Evolutionary conservation across 2,329 filamentous ascomycete species (phyloP).

Genomic region (Claviceps sp.): DNA sequence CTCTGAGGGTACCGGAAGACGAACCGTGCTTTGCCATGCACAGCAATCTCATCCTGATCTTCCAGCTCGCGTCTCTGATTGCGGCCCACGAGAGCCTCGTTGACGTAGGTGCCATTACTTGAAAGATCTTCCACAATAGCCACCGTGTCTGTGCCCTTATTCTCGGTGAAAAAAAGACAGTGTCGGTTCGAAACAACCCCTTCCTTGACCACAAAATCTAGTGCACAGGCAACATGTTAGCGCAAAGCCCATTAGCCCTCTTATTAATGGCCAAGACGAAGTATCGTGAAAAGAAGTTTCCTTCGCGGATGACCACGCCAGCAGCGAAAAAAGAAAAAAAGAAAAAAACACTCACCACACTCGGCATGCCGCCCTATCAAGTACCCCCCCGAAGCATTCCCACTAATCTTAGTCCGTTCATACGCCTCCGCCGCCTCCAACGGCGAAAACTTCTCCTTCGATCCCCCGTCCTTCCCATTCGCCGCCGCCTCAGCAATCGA

Average conservation of each 20-base stretch:
- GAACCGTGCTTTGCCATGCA: slow-evolving; percentile 75
- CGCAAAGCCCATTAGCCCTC: background rate
- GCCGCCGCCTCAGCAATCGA: slow-evolving; percentile 20
- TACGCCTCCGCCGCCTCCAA: slow-evolving; percentile 45
- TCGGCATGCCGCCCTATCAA: slow-evolving; percentile 86
- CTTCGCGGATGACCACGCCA: background rate
- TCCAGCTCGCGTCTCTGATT: slow-evolving; percentile 83
- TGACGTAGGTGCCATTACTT: slow-evolving; percentile 92
- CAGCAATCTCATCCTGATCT: slow-evolving; percentile 81
- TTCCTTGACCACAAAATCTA: slow-evolving; percentile 59
- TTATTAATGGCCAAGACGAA: too few species aligned
- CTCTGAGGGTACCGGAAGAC: slow-evolving; percentile 80
- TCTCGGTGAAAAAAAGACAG: slow-evolving; percentile 53
- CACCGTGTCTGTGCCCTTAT: slow-evolving; percentile 42
- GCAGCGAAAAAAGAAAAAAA: background rate
- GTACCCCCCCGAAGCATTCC: slow-evolving; percentile 65
- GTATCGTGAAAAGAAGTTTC: too few species aligned
- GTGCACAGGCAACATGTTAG: background rate
- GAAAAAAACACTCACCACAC: slow-evolving; percentile 52
- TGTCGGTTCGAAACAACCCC: slow-evolving; percentile 80
- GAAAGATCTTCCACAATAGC: slow-evolving; percentile 88
- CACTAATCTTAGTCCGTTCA: slow-evolving; percentile 47
- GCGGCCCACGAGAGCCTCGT: slow-evolving; percentile 77
- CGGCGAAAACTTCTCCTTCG: slow-evolving; percentile 30
- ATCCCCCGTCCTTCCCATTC: slow-evolving; percentile 24